These are phyloP conservation scores for Dictyophora rubrovolvata DNA, from an alignment of 768 basidiomycete genomes.

Conservation along the genomic window DNA sequence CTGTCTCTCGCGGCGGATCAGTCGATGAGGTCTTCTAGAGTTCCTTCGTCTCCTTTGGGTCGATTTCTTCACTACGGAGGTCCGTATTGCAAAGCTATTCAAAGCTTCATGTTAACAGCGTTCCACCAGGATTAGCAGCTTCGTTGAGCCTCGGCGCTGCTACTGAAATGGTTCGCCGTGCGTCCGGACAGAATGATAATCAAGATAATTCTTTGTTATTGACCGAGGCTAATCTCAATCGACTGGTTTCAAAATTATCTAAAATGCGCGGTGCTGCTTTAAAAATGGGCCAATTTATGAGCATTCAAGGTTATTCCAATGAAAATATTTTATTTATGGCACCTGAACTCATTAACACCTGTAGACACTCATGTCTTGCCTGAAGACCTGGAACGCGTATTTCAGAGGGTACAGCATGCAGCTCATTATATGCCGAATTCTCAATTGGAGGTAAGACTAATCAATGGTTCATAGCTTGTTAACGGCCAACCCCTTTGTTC, in stretches of 20 bases:
- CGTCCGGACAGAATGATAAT: conserved; percentile 25
- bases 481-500: conserved; percentile 1
- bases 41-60: conserved; percentile 83
- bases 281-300: conserved; percentile 95
- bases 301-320: conserved; percentile 65
- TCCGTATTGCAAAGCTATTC: conserved; percentile 17
- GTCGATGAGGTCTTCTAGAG: conserved; percentile 65
- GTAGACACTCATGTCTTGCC: conserved; percentile 84
- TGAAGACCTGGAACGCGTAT: conserved; percentile 77
- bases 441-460: conserved; percentile 77
- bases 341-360: background rate
- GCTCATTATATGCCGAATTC: conserved; percentile 99
- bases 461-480: background rate
- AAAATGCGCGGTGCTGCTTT: conserved; percentile 95
- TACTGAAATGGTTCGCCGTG: conserved; percentile 70
- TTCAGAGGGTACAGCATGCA: conserved; percentile 85
- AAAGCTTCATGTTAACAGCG: background rate
- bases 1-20: background rate
- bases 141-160: conserved; percentile 86
- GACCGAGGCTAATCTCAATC: conserved; percentile 83
- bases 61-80: conserved; percentile 93
- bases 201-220: conserved; percentile 54
- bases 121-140: conserved; percentile 70
- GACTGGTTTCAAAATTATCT: conserved; percentile 85
- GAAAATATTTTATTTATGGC: background rate